Evolutionary conservation across 2,329 filamentous ascomycete species (phyloP), one percentile per base, ranked within the genome.

Genomic region (Xylaria sp.): DNA sequence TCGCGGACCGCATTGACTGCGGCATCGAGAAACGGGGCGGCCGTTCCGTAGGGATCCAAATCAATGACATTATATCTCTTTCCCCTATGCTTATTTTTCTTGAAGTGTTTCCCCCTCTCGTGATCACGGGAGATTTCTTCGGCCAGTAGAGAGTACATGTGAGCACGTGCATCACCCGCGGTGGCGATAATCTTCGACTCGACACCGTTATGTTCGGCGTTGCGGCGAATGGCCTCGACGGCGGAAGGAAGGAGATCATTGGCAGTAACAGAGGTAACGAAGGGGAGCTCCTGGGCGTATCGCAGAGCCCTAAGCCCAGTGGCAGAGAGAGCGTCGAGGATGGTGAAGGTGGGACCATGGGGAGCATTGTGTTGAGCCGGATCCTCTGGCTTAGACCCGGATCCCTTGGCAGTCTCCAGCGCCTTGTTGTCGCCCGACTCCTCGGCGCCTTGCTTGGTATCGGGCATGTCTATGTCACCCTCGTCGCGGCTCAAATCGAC

Each of bases 31-130:
- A 99, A 99, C 1, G 93, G 92, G 10, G 92, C 93, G 0, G 95
- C 96, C 0, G 93, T 96, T 47, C 96, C 96, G 74, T 99, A 99
- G 0, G 96, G 96, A 77, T 99, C 96, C 33, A 99, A 86, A 77
- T 99, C 96, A 70, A 99, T 96, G 25, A 97, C 94, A 78, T 98
- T 93, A 78, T 97, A 99, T 73, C 86, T 89, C 75, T 89, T 85
- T 69, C 82, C 81, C 36, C 79, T 77, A 57, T 78, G 56, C 51
- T 76, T 74, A 1, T 80, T 77, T 57, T 79, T 79, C 67, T 81
- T 77, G 25, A 76, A 72, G 64, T 80, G 75, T 66, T 82, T 78
- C 50, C 80, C 76, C 50, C 73, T 75, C 72, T 75, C 59, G 77
- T 77, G 77, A 25, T 74, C 74, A n/a, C 81, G 73, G 73, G 85